Evolutionary conservation across 176 grass and related monocot genomes (phyloP).

Genomic region (Pontederia paniculata): DNA sequence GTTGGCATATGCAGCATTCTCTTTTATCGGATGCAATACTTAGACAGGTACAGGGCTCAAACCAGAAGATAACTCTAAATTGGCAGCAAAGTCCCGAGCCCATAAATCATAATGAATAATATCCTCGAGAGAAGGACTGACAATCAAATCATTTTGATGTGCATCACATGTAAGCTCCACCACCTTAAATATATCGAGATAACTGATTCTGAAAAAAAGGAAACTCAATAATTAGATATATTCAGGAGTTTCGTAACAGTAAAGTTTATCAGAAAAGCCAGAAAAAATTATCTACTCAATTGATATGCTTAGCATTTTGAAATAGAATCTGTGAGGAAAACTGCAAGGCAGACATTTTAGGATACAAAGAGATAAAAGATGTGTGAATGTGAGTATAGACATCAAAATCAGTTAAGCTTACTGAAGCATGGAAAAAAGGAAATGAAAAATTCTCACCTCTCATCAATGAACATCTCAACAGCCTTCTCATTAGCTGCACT

Average conservation of each 20-base stretch:
- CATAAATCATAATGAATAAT: conserved; percentile 90
- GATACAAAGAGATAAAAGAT: too few species aligned
- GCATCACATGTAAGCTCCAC: conserved; percentile 75
- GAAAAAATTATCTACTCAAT: too few species aligned
- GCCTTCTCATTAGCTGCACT: conserved; percentile 99
- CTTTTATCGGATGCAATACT: neutral
- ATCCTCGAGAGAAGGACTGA: conserved; percentile 61
- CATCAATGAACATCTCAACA: conserved; percentile 88
- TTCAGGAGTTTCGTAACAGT: neutral
- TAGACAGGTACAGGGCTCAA: conserved; percentile 57
- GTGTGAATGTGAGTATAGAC: neutral
- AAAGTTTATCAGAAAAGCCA: too few species aligned
- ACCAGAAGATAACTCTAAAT: conserved; percentile 37
- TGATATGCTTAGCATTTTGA: too few species aligned
- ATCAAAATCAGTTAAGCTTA: conserved; percentile 13
- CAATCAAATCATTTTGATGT: conserved; percentile 63
- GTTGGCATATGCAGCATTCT: too few species aligned
- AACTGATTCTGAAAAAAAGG: conserved; percentile 54
- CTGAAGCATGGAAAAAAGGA: conserved; percentile 18
- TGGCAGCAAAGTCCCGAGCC: conserved; percentile 62
- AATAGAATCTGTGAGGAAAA: too few species aligned
- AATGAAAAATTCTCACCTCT: conserved; percentile 48
- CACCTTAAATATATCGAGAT: conserved; percentile 89
- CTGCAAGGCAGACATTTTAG: too few species aligned
- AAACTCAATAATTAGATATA: neutral